Evolutionary conservation across 1,139 yeast genomes (phyloP).

Genomic region (Entelexis paramagnoliae): DNA sequence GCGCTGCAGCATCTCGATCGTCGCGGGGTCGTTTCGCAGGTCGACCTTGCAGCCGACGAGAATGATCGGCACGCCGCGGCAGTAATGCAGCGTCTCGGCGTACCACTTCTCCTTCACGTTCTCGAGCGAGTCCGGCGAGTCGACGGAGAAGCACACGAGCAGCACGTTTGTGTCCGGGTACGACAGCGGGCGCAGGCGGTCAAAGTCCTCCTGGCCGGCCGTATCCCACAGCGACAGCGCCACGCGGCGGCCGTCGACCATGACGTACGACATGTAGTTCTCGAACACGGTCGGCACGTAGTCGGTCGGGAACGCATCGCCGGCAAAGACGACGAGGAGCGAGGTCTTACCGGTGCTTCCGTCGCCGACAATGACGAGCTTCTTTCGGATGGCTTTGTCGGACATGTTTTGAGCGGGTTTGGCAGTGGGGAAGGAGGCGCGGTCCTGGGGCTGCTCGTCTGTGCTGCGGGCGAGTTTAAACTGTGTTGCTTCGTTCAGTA

Average conservation of each 20-base stretch:
- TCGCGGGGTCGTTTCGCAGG: constrained; percentile 64
- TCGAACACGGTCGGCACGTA: constrained; percentile 94
- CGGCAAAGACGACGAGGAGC: constrained; percentile 56
- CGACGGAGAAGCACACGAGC: constrained; percentile 82
- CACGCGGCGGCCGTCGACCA: constrained; percentile 84
- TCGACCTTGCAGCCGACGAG: constrained; percentile 86
- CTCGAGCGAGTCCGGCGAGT: constrained; percentile 84
- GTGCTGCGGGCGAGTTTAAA: not conserved
- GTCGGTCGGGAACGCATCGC: constrained; percentile 92
- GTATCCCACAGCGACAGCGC: constrained; percentile 97
- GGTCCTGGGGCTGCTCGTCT: not conserved
- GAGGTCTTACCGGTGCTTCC: constrained; percentile 94
- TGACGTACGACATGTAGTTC: constrained; percentile 89
- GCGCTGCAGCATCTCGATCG: constrained; percentile 70
- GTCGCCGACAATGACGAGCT: constrained; percentile 87
- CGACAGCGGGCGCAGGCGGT: constrained; percentile 84
- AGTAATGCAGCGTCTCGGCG: constrained; percentile 85
- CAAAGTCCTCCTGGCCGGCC: constrained; percentile 97
- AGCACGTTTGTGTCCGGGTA: constrained; percentile 92
- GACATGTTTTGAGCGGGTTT: constrained; percentile 25
- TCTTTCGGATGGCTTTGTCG: constrained; percentile 42
- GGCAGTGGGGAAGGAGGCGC: not conserved
- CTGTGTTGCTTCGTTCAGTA: not conserved
- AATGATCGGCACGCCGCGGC: constrained; percentile 91
- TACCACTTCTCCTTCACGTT: constrained; percentile 94